Evolutionary conservation across 169 alveolate species (phyloP).

Genomic region (Babesia bigemina): DNA sequence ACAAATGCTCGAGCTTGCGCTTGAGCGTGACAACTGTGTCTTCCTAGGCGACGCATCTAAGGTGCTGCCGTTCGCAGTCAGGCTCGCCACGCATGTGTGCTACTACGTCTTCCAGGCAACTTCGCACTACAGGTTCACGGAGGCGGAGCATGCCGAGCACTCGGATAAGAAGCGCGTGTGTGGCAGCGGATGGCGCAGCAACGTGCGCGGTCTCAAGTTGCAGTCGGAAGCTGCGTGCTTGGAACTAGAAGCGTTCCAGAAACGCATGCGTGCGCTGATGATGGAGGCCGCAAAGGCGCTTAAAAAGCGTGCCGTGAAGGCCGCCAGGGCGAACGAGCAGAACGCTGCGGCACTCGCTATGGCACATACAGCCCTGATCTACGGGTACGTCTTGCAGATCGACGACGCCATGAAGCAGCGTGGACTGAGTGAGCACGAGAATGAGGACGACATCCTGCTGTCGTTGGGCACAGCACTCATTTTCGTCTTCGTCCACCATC

Average conservation of each 20-base stretch:
- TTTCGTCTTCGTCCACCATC: slow-evolving; percentile 67
- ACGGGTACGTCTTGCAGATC: slow-evolving; percentile 31
- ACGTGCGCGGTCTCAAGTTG: slow-evolving; percentile 27
- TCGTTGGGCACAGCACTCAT: slow-evolving; percentile 47
- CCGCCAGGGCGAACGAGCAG: slow-evolving; percentile 60
- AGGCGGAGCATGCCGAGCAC: slow-evolving; percentile 2
- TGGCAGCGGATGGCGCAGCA: slow-evolving; percentile 50
- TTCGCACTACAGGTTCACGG: slow-evolving; percentile 25
- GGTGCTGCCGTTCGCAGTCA: slow-evolving; percentile 49
- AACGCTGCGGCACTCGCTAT: slow-evolving; percentile 63
- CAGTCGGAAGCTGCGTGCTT: slow-evolving; percentile 21
- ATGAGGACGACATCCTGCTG: slow-evolving; percentile 31
- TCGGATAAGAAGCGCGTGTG: slow-evolving; percentile 10
- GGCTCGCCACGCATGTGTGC: slow-evolving; percentile 57
- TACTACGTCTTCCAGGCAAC: slow-evolving; percentile 43
- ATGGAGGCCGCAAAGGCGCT: slow-evolving; percentile 54
- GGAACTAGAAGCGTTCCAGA: slow-evolving; percentile 52
- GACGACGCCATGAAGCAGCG: slow-evolving; percentile 9
- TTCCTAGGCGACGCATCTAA: slow-evolving; percentile 62
- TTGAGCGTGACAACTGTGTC: slow-evolving; percentile 55
- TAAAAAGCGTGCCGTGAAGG: slow-evolving; percentile 53
- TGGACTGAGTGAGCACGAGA: background rate
- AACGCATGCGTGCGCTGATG: slow-evolving; percentile 42
- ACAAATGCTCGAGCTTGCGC: slow-evolving; percentile 60
- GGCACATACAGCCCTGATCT: slow-evolving; percentile 67